Percentiles rank a stretch among this genome's conserved stretches.
Conservation (phyloP, 345 rosid genomes). For the Rhodamnia rubescens region DNA sequence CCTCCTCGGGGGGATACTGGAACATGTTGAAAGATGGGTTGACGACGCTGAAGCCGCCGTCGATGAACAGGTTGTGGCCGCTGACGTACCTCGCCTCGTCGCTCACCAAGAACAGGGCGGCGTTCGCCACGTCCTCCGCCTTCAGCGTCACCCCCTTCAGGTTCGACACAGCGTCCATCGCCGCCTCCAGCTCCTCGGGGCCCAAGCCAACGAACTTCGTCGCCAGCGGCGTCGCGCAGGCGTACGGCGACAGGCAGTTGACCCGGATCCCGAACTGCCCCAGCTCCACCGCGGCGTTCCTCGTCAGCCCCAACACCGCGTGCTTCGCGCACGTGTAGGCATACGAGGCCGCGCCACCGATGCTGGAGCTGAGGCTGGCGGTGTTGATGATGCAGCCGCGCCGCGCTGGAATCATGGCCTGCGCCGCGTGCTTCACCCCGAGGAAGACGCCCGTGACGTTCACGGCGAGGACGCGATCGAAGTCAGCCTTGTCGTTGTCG, state of each 20-base stretch:
- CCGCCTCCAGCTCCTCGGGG: constrained; percentile 15
- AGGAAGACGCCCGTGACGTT: constrained; percentile 33
- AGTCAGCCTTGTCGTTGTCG: constrained; percentile 23
- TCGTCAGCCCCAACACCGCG: constrained; percentile 38
- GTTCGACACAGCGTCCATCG: constrained; percentile 2
- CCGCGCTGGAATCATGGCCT: constrained; percentile 25
- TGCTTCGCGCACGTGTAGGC: constrained; percentile 39
- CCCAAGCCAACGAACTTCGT: constrained; percentile 12
- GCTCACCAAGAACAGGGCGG: constrained; percentile 36
- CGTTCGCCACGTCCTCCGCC: constrained; percentile 37
- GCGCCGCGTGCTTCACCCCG: constrained; percentile 28
- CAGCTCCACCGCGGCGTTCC: constrained; percentile 32
- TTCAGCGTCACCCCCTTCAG: constrained; percentile 32
- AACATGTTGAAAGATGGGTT: constrained; percentile 26
- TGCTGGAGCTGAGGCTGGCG: constrained; percentile 12
- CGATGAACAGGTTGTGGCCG: constrained; percentile 34
- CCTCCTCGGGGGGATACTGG: constrained; percentile 8
- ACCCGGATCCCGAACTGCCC: constrained; percentile 44
- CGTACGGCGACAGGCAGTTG: constrained; percentile 39
- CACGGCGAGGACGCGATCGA: constrained; percentile 23
- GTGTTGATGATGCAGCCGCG: constrained; percentile 24
- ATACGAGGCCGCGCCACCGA: constrained; percentile 13
- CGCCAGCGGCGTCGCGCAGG: constrained; percentile 27
- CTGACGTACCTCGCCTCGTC: constrained; percentile 44
- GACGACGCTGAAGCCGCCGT: constrained; percentile 32